Conservation (phyloP, 176 grass and related monocot genomes). For the Avena atlantica region DNA sequence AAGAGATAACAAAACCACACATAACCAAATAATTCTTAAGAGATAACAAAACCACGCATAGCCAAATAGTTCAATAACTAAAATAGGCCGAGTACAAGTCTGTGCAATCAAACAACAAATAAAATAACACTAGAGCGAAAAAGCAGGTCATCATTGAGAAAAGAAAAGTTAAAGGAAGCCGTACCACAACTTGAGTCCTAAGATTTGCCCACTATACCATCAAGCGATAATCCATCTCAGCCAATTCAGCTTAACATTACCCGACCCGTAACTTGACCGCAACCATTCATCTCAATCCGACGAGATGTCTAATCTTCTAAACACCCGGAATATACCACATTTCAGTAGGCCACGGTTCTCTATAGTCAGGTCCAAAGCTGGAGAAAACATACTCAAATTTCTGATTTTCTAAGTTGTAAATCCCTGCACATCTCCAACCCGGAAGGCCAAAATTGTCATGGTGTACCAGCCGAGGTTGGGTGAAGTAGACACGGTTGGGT, state of each 20-base stretch:
- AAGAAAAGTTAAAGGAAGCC: neutral
- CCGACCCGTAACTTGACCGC: neutral
- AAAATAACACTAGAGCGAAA: neutral
- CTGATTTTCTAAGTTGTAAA: neutral
- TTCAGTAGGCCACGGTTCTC: neutral
- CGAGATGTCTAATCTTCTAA: neutral
- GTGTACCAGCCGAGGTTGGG: neutral
- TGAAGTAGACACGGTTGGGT: slow-evolving; percentile 12
- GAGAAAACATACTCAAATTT: neutral
- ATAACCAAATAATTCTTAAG: too few relatives aligned
- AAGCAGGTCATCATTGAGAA: neutral
- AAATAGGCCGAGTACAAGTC: neutral
- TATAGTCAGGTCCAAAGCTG: neutral
- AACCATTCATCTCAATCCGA: neutral
- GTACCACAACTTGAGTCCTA: neutral
- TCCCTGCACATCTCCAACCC: neutral
- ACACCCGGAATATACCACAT: slow-evolving; percentile 10
- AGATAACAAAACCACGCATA: too few relatives aligned
- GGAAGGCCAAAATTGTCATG: neutral
- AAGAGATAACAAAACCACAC: too few relatives aligned
- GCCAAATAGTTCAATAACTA: neutral
- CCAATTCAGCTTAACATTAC: neutral
- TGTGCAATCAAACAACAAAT: neutral
- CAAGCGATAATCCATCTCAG: neutral
- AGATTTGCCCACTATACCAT: neutral